Percentiles rank a stretch among this genome's conserved stretches.
Evolutionary conservation across 306 rosid species (phyloP).

Genomic region (Vachellia pachyceras): DNA sequence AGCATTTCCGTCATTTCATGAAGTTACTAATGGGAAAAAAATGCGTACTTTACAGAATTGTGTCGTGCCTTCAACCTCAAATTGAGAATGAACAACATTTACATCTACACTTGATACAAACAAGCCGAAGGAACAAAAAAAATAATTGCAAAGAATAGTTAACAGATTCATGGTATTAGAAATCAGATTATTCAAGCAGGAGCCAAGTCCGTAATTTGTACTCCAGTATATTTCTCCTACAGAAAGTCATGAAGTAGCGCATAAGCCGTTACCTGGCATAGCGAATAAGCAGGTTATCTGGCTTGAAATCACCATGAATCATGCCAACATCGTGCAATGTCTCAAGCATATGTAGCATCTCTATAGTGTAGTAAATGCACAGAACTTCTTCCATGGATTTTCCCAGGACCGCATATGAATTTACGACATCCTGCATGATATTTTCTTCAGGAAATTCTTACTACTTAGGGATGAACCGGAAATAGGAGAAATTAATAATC

Average conservation of each 20-base stretch:
- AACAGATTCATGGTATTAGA: slow-evolving; percentile 1
- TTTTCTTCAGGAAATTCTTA: slow-evolving; percentile 37
- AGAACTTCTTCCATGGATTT: slow-evolving; percentile 91
- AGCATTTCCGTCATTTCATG: slow-evolving; percentile 30
- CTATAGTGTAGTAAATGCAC: slow-evolving; percentile 84
- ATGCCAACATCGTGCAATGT: slow-evolving; percentile 75
- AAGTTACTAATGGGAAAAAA: slow-evolving; percentile 14
- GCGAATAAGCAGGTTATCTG: slow-evolving; percentile 91
- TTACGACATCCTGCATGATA: slow-evolving; percentile 77
- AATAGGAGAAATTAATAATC: slow-evolving; percentile 23
- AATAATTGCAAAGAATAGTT: not conserved
- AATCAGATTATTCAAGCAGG: slow-evolving; percentile 28
- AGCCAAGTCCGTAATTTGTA: not conserved
- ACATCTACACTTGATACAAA: not conserved
- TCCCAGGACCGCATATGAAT: slow-evolving; percentile 64
- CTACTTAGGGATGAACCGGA: slow-evolving; percentile 15
- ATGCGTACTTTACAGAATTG: not conserved
- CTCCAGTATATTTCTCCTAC: not conserved
- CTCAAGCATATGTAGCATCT: slow-evolving; percentile 89
- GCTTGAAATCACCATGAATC: slow-evolving; percentile 98
- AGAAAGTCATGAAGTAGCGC: slow-evolving; percentile 12
- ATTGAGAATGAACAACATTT: slow-evolving; percentile 26
- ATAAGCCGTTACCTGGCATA: slow-evolving; percentile 72
- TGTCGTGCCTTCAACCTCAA: not conserved
- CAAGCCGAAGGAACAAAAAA: slow-evolving; percentile 1